Conservation (phyloP, 192 early-diverging fungal genomes). For the Entophlyctis luteolus region DNA sequence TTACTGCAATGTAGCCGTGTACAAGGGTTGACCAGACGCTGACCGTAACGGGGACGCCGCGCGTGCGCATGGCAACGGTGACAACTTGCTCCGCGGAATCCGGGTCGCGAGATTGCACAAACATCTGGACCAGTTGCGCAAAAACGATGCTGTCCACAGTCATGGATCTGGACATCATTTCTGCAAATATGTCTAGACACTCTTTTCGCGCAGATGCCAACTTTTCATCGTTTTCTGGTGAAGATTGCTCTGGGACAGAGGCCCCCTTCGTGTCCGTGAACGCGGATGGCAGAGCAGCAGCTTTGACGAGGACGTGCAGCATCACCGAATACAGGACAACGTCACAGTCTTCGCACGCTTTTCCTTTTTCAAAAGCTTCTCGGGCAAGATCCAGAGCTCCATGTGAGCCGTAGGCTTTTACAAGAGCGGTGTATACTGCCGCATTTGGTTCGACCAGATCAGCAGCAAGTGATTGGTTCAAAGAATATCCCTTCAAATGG, state of each 20-base stretch:
- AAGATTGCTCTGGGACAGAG: background rate
- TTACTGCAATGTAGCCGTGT: conserved; percentile 15
- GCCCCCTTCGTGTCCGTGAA: background rate
- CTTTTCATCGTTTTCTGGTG: background rate
- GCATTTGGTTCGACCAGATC: conserved; percentile 5
- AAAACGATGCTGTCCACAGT: conserved; percentile 29
- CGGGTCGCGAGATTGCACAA: conserved; percentile 1
- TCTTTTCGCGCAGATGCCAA: too few relatives aligned
- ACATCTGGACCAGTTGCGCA: conserved; percentile 24
- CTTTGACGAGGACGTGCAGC: conserved; percentile 24
- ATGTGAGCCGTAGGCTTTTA: conserved; percentile 16
- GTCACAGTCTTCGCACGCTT: conserved; percentile 22
- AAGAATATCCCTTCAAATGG: too few relatives aligned
- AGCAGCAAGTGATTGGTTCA: background rate
- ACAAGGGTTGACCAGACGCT: conserved; percentile 19
- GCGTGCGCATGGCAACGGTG: conserved; percentile 4
- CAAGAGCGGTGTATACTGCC: conserved; percentile 20
- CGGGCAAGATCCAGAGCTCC: conserved; percentile 23
- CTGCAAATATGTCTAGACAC: conserved; percentile 13
- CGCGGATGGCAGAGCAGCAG: background rate
- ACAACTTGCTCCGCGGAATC: conserved; percentile 21
- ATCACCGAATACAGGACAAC: conserved; percentile 24
- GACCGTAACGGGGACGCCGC: background rate
- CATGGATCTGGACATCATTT: conserved; percentile 19
- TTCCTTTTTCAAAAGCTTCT: conserved; percentile 10